Percentiles rank a stretch among this genome's conserved stretches.
Evolutionary conservation across 202 grass and related monocot species (phyloP).

Genomic region (Panicum hallii): DNA sequence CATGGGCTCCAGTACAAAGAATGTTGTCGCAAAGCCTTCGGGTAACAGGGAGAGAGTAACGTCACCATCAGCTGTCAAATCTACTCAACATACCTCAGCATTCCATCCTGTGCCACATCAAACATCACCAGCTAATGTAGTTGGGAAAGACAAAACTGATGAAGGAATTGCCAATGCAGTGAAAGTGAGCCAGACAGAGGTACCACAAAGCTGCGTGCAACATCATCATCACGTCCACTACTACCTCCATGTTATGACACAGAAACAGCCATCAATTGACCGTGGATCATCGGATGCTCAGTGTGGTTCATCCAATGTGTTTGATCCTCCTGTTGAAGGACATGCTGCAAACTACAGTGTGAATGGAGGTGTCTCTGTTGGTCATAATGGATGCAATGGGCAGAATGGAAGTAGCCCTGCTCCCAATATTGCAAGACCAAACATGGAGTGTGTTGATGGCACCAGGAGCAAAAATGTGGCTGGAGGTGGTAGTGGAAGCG

Average conservation of each 20-base stretch:
- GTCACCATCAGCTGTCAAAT: slow-evolving; percentile 63
- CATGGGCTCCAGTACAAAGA: slow-evolving; percentile 89
- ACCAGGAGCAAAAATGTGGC: slow-evolving; percentile 48
- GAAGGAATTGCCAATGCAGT: slow-evolving; percentile 55
- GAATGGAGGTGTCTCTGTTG: slow-evolving; percentile 62
- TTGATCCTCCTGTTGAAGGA: slow-evolving; percentile 63
- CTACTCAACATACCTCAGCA: slow-evolving; percentile 68
- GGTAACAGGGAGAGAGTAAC: slow-evolving; percentile 57
- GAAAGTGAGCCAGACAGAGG: slow-evolving; percentile 51
- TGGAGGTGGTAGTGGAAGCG: slow-evolving; percentile 49
- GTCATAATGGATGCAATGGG: slow-evolving; percentile 65
- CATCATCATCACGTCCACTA: slow-evolving; percentile 82
- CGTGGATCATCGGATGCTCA: slow-evolving; percentile 41
- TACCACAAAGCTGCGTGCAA: slow-evolving; percentile 52
- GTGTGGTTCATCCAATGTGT: slow-evolving; percentile 64
- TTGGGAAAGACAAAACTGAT: slow-evolving; percentile 66
- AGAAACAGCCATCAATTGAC: slow-evolving; percentile 51
- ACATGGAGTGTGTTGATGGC: slow-evolving; percentile 65
- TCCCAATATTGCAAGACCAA: slow-evolving; percentile 56
- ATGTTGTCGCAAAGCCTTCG: slow-evolving; percentile 53
- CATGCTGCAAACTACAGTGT: slow-evolving; percentile 77
- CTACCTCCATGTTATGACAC: slow-evolving; percentile 57
- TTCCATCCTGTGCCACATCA: slow-evolving; percentile 69
- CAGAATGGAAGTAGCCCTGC: slow-evolving; percentile 62
- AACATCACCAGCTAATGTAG: slow-evolving; percentile 32